phyloP scores from a whole-genome alignment of 306 rosid genomes.

The Quercus berberidifolia region DNA sequence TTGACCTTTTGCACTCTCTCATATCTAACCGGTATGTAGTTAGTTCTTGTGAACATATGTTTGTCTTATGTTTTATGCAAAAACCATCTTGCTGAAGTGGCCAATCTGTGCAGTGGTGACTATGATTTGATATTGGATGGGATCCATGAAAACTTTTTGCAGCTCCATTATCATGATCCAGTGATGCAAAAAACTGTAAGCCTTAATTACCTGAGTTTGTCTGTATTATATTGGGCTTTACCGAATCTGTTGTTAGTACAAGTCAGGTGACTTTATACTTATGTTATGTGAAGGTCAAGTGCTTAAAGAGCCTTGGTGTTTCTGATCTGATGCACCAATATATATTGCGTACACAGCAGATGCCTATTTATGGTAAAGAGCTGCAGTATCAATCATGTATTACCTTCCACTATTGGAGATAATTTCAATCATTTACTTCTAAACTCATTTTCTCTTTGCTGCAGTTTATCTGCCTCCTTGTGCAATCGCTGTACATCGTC shows the following conservation, averaged over 20 bases:
- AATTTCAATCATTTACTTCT: constrained; percentile 17
- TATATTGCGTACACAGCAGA: constrained; percentile 67
- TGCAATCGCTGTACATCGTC: constrained; percentile 56
- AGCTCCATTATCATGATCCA: constrained; percentile 89
- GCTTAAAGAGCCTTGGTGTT: constrained; percentile 69
- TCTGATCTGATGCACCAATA: constrained; percentile 71
- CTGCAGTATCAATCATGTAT: constrained; percentile 1
- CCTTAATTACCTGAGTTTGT: constrained; percentile 4
- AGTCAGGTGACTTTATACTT: constrained; percentile 19
- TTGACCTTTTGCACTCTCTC: constrained; percentile 67
- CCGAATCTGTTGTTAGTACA: constrained; percentile 21
- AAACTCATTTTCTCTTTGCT: constrained; percentile 18
- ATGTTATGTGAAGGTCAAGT: constrained; percentile 62
- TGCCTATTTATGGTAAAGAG: constrained; percentile 64
- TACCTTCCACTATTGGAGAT: constrained; percentile 9
- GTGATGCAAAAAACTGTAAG: constrained; percentile 93
- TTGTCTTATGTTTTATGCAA: neutral
- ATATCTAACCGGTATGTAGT: constrained; percentile 65
- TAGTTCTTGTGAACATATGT: constrained; percentile 18
- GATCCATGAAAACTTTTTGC: constrained; percentile 87
- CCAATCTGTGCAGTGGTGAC: constrained; percentile 69
- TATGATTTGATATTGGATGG: constrained; percentile 87
- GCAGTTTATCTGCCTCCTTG: constrained; percentile 69
- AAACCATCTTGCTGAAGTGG: constrained; percentile 1
- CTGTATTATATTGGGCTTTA: constrained; percentile 10